A percentile compares a stretch with the other conserved stretches of the same genome.
These are phyloP conservation scores for Penicillium sp. DNA, from an alignment of 2,329 filamentous ascomycete genomes.

Conservation along the genomic window DNA sequence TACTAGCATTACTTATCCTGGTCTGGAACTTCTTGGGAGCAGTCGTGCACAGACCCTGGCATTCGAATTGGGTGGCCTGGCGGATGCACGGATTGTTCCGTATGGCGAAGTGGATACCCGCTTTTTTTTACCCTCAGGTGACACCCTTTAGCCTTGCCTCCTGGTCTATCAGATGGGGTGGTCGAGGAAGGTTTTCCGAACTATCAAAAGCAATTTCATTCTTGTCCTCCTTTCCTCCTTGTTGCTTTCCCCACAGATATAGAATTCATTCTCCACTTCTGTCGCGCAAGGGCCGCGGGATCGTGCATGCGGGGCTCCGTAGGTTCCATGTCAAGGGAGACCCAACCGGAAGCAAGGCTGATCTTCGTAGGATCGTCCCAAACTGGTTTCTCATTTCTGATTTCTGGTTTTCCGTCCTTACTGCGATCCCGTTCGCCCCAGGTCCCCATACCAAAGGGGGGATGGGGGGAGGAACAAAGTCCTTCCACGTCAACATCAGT, in stretches of 20 bases:
- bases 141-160: background rate
- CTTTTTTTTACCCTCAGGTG: constrained; percentile 2
- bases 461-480: background rate
- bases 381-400: background rate
- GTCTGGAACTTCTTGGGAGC: constrained; percentile 1
- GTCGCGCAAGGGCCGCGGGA: constrained; percentile 5
- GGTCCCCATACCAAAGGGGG: background rate
- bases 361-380: background rate
- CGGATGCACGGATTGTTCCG: constrained; percentile 5
- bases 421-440: background rate
- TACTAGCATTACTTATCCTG: background rate
- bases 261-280: background rate
- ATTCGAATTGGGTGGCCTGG: background rate
- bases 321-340: background rate
- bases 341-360: background rate
- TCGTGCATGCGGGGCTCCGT: constrained; percentile 8
- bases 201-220: constrained; percentile 5
- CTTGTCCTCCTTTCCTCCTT: background rate
- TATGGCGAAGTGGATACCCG: background rate
- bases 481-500: background rate
- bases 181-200: constrained; percentile 13
- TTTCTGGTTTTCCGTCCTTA: background rate
- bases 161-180: background rate
- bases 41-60: constrained; percentile 4
- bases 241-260: constrained; percentile 3